A percentile compares a stretch with the other conserved stretches of the same genome.
Evolutionary conservation across 78 protist species (phyloP).

Genomic region (Guillardia theta): DNA sequence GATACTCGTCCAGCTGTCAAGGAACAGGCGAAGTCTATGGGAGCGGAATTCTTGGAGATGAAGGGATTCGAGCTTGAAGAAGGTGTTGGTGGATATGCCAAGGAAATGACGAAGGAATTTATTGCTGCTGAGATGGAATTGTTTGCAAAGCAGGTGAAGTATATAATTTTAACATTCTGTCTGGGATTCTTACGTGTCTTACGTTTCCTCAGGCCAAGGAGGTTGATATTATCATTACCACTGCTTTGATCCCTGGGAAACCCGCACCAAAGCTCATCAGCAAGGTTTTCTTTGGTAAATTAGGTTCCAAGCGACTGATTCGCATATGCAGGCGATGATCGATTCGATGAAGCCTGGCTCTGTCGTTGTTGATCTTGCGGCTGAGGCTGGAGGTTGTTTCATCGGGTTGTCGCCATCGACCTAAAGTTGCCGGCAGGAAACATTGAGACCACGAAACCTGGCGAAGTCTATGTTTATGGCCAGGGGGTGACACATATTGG

Average conservation of each 20-base stretch:
- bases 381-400: constrained; percentile 90
- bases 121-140: constrained; percentile 89
- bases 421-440: not conserved
- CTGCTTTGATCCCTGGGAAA: constrained; percentile 96
- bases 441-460: constrained; percentile 74
- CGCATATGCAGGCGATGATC: not conserved
- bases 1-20: constrained; percentile 93
- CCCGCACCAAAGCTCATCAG: constrained; percentile 86
- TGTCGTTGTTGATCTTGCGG: constrained; percentile 97
- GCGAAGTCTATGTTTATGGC: constrained; percentile 32
- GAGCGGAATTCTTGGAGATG: constrained; percentile 94
- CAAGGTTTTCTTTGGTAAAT: not conserved
- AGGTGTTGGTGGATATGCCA: constrained; percentile 93
- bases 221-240: constrained; percentile 96
- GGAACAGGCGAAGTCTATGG: constrained; percentile 92
- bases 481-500: constrained; percentile 90
- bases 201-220: too few relatives aligned
- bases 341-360: constrained; percentile 81
- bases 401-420: not conserved
- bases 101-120: constrained; percentile 87
- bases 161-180: not conserved
- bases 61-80: constrained; percentile 77
- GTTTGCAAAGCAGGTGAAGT: constrained; percentile 74
- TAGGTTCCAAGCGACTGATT: not conserved
- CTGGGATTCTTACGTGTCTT: too few relatives aligned